Evolutionary conservation across 2,329 filamentous ascomycete genomes (phyloP).

Genomic region (Exophiala bonariae): DNA sequence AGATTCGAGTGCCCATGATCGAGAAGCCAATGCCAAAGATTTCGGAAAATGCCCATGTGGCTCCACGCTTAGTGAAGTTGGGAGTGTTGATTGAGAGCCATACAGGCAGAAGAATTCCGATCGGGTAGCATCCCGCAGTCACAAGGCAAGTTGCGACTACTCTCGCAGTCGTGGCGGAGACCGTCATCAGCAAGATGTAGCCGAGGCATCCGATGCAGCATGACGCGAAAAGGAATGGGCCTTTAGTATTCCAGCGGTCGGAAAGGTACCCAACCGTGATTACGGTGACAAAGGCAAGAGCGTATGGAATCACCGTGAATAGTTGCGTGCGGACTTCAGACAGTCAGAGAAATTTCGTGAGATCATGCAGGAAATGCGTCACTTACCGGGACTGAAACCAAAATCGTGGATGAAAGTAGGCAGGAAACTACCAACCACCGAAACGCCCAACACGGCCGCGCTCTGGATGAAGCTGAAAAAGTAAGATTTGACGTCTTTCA

Average conservation of each 20-base stretch:
- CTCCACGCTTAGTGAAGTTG: constrained; percentile 15
- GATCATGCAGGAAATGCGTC: background rate
- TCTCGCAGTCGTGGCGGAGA: constrained; percentile 8
- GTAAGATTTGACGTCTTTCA: constrained; percentile 13
- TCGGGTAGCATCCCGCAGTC: constrained; percentile 8
- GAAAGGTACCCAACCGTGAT: constrained; percentile 2
- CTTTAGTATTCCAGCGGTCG: constrained; percentile 6
- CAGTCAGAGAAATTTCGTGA: background rate
- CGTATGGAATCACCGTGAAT: constrained; percentile 14
- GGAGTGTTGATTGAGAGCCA: constrained; percentile 10
- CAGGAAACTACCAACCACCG: constrained; percentile 13
- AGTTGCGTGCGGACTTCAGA: constrained; percentile 15
- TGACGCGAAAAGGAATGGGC: background rate
- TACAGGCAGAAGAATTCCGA: constrained; percentile 1
- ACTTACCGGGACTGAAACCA: constrained; percentile 16
- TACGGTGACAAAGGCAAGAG: constrained; percentile 7
- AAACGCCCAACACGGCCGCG: constrained; percentile 6
- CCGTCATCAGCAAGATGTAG: constrained; percentile 3
- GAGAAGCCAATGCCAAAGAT: constrained; percentile 9
- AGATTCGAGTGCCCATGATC: constrained; percentile 15
- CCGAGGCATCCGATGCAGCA: constrained; percentile 1
- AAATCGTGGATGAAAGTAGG: constrained; percentile 18
- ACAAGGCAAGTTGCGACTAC: constrained; percentile 10
- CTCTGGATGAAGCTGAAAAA: constrained; percentile 2
- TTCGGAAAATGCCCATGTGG: constrained; percentile 12